These are phyloP conservation scores for Lachnellula cervina DNA, from an alignment of 2,329 filamentous ascomycete species.

Conservation along the genomic window DNA sequence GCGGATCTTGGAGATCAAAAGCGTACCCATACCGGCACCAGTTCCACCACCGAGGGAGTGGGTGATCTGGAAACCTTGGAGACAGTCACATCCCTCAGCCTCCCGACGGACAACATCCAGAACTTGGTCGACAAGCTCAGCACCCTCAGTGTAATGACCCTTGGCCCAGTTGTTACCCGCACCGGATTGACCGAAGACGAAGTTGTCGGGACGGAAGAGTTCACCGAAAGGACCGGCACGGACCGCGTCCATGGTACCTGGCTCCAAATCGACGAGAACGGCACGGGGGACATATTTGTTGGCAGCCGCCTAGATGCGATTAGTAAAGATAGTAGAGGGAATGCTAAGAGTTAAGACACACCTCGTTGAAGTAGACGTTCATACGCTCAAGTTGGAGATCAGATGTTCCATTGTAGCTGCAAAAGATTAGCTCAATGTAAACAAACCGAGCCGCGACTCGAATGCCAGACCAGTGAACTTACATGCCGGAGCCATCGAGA, in stretches of 20 bases:
- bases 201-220: conserved; percentile 99
- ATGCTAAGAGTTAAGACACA: conserved; percentile 31
- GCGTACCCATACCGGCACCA: conserved; percentile 99
- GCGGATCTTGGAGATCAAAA: conserved; percentile 99
- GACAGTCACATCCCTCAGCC: conserved; percentile 98
- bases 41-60: conserved; percentile 99
- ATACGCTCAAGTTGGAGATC: conserved; percentile 99
- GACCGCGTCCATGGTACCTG: conserved; percentile 99
- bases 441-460: not conserved
- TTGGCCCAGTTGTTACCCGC: conserved; percentile 99
- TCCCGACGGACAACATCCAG: conserved; percentile 98
- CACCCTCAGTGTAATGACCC: conserved; percentile 99
- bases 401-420: conserved; percentile 91
- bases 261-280: conserved; percentile 98
- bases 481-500: conserved; percentile 95
- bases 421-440: conserved; percentile 16
- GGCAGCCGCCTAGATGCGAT: conserved; percentile 66
- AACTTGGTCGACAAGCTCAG: conserved; percentile 96
- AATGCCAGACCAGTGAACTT: conserved; percentile 40
- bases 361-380: conserved; percentile 99
- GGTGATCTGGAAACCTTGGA: conserved; percentile 99
- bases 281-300: conserved; percentile 99
- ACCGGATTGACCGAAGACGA: conserved; percentile 98
- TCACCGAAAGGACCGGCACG: conserved; percentile 96
- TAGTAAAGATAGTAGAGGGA: conserved; percentile 17